These are phyloP conservation scores for Rhodomyrtus psidioides DNA, from an alignment of 441 rosid species.

Conservation along the genomic window DNA sequence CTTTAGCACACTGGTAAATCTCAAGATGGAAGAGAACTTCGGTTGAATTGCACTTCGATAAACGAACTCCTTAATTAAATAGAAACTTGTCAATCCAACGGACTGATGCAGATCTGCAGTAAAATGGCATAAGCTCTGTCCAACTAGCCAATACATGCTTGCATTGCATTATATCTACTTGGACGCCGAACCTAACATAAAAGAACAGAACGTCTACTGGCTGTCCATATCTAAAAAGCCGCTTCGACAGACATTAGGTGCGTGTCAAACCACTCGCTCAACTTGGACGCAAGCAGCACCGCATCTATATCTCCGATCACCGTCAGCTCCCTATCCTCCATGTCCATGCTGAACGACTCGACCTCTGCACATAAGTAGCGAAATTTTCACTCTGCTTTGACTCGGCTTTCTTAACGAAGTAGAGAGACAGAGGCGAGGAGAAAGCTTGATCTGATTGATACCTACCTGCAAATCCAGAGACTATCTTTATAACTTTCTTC, in stretches of 20 bases:
- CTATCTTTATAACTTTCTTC: slow-evolving; percentile 35
- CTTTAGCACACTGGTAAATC: neutral
- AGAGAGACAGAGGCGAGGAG: neutral
- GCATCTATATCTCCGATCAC: slow-evolving; percentile 48
- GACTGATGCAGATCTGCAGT: neutral
- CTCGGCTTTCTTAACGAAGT: neutral
- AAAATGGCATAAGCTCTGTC: neutral
- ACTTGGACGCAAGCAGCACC: slow-evolving; percentile 26
- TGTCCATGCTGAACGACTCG: slow-evolving; percentile 18
- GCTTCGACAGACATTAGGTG: slow-evolving; percentile 20
- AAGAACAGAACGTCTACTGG: neutral
- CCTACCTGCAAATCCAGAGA: slow-evolving; percentile 42
- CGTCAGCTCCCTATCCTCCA: slow-evolving; percentile 48
- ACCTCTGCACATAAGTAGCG: slow-evolving; percentile 25
- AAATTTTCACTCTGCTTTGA: neutral
- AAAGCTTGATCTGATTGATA: slow-evolving; percentile 1
- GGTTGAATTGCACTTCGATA: neutral
- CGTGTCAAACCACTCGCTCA: slow-evolving; percentile 42
- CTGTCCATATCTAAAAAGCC: too few relatives aligned
- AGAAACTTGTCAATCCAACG: neutral
- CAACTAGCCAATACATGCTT: neutral
- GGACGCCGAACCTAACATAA: neutral
- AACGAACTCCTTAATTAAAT: neutral
- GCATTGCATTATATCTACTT: neutral
- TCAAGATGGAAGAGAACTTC: neutral